phyloP scores from a whole-genome alignment of 306 rosid genomes.

The Elaeagnus macrophylla region DNA sequence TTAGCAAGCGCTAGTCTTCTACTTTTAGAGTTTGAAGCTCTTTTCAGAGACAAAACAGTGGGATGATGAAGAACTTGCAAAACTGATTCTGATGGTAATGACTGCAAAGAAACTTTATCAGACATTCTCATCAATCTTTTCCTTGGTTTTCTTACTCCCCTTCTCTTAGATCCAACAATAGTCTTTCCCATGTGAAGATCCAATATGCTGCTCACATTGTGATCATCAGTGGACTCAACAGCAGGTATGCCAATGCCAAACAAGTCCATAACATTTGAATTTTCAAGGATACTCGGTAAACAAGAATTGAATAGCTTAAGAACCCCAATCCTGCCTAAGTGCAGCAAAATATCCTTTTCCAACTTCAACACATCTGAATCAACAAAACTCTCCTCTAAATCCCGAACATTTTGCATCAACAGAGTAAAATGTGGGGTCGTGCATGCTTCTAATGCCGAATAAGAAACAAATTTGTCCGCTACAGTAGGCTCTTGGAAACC shows the following conservation, averaged over 20 bases:
- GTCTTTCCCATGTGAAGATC: slow-evolving; percentile 17
- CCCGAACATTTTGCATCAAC: slow-evolving; percentile 64
- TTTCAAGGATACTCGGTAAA: slow-evolving; percentile 42
- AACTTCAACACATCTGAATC: slow-evolving; percentile 49
- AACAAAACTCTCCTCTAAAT: slow-evolving; percentile 62
- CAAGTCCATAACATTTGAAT: slow-evolving; percentile 25
- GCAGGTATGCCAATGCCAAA: slow-evolving; percentile 11
- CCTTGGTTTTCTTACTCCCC: slow-evolving; percentile 40
- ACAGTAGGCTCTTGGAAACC: slow-evolving; percentile 23
- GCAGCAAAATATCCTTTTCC: slow-evolving; percentile 51
- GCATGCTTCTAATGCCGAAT: slow-evolving; percentile 21
- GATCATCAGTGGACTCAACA: slow-evolving; percentile 22
- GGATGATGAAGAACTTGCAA: slow-evolving; percentile 18
- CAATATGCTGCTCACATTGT: slow-evolving; percentile 19
- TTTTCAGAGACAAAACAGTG: slow-evolving; percentile 30
- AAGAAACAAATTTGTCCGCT: slow-evolving; percentile 18
- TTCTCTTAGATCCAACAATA: slow-evolving; percentile 48
- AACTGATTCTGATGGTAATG: slow-evolving; percentile 23
- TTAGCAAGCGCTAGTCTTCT: slow-evolving; percentile 36
- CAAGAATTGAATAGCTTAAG: slow-evolving; percentile 48
- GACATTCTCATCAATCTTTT: slow-evolving; percentile 21
- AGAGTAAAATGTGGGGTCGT: slow-evolving; percentile 41
- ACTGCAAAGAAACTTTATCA: slow-evolving; percentile 17
- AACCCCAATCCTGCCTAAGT: slow-evolving; percentile 70
- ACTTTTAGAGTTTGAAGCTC: slow-evolving; percentile 30